These are phyloP conservation scores for Colletotrichum cordylinicola DNA, from an alignment of 2,329 filamentous ascomycete genomes.

Conservation along the genomic window DNA sequence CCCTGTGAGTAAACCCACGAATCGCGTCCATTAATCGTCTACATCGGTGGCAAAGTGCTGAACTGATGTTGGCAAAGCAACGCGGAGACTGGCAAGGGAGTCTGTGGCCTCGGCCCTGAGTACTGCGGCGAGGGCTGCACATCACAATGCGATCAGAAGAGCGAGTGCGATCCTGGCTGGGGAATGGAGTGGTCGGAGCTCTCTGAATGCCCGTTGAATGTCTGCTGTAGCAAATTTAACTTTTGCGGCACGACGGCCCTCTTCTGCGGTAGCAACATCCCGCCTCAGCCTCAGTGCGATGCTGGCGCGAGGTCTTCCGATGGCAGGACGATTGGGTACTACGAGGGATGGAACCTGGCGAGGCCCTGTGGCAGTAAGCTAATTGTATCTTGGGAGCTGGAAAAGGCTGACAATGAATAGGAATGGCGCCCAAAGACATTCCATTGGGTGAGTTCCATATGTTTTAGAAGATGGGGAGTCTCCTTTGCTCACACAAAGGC, in stretches of 20 bases:
- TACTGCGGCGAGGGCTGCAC: constrained; percentile 20
- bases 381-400: not conserved
- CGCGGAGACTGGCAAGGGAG: not conserved
- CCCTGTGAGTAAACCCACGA: not conserved
- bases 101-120: not conserved
- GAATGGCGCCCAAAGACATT: not conserved
- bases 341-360: constrained; percentile 29
- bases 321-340: constrained; percentile 31
- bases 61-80: not conserved
- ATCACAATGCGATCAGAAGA: constrained; percentile 30
- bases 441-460: not conserved
- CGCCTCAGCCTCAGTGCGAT: not conserved
- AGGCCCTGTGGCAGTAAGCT: not conserved
- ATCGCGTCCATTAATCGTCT: not conserved
- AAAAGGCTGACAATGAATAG: not conserved
- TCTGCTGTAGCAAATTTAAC: constrained; percentile 28
- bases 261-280: constrained; percentile 14
- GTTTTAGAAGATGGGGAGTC: too few species aligned
- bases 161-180: constrained; percentile 36
- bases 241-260: constrained; percentile 21
- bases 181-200: constrained; percentile 28
- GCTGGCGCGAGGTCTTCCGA: not conserved
- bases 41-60: not conserved
- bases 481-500: not conserved
- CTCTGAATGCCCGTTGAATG: constrained; percentile 39